A percentile compares a stretch with the other conserved stretches of the same genome.
Evolutionary conservation across 192 early-diverging fungal genomes (phyloP).

Genomic region (Ambispora gerdemannii): DNA sequence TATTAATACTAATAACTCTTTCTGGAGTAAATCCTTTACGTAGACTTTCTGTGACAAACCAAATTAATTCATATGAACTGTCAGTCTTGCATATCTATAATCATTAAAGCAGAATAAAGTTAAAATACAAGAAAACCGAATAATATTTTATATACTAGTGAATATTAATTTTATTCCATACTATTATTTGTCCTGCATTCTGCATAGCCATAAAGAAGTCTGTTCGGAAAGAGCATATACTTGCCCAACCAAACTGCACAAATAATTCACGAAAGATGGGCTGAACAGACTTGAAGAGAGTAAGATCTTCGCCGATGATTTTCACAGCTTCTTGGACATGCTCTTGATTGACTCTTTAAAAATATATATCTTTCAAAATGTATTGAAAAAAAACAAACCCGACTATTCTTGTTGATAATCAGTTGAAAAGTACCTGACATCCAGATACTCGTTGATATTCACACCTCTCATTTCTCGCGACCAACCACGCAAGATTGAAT

Average conservation of each 20-base stretch:
- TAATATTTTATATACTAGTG: too few relatives aligned
- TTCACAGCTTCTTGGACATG: slow-evolving; percentile 8
- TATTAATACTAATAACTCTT: not conserved
- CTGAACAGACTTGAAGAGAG: slow-evolving; percentile 9
- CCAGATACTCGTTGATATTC: slow-evolving; percentile 13
- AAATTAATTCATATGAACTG: slow-evolving; percentile 25
- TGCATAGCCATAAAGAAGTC: slow-evolving; percentile 32
- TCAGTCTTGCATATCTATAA: slow-evolving; percentile 27
- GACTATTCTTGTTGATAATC: too few relatives aligned
- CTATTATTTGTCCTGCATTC: slow-evolving; percentile 11
- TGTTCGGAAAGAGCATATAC: slow-evolving; percentile 22
- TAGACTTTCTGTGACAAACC: slow-evolving; percentile 18
- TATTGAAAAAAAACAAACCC: not conserved
- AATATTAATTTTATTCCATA: too few relatives aligned
- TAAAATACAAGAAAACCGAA: not conserved
- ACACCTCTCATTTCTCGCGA: slow-evolving; percentile 20
- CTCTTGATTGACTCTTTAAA: slow-evolving; percentile 6
- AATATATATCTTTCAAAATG: not conserved
- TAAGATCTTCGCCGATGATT: not conserved
- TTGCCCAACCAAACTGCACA: slow-evolving; percentile 6
- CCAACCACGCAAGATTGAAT: not conserved
- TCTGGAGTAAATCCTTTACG: slow-evolving; percentile 25
- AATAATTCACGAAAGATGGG: slow-evolving; percentile 10
- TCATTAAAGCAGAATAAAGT: not conserved
- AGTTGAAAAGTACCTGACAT: slow-evolving; percentile 3